These are phyloP conservation scores for Aschersonia sp. DNA, from an alignment of 2,329 filamentous ascomycete species.

Conservation along the genomic window DNA sequence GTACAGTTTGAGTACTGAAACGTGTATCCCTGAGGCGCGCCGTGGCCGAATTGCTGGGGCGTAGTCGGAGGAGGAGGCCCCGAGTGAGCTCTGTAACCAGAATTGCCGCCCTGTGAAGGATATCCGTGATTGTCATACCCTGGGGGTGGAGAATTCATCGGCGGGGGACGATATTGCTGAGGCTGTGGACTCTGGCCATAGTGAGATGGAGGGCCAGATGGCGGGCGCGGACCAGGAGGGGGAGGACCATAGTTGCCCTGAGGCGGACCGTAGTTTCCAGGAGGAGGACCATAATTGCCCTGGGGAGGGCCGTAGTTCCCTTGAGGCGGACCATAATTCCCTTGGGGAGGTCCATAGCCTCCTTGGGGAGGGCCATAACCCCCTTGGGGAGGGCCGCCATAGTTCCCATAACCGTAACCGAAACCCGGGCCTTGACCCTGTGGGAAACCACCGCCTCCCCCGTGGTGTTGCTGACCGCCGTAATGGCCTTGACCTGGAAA, in stretches of 20 bases:
- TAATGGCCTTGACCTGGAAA: no score
- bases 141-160: conserved; percentile 23
- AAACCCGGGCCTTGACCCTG: no score
- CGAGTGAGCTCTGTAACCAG: conserved; percentile 14
- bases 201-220: conserved; percentile 7
- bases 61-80: conserved; percentile 30
- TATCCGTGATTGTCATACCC: conserved; percentile 33
- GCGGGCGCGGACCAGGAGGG: conserved; percentile 8
- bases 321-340: conserved; percentile 10
- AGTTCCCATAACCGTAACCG: conserved; percentile 9
- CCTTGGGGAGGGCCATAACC: conserved; percentile 10
- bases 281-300: conserved; percentile 3
- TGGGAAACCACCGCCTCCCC: no score
- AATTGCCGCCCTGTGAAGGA: conserved; percentile 16
- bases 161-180: conserved; percentile 12
- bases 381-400: conserved; percentile 11
- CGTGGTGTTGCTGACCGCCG: no score
- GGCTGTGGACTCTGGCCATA: conserved; percentile 7
- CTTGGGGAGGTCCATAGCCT: conserved; percentile 9
- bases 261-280: conserved; percentile 10
- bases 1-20: conserved; percentile 68
- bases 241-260: conserved; percentile 10
- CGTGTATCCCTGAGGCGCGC: conserved; percentile 52
- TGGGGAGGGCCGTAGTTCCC: conserved; percentile 6
- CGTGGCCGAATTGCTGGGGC: conserved; percentile 47